These are phyloP conservation scores for Penicillium italicum DNA, from an alignment of 2,329 filamentous ascomycete species.

Conservation along the genomic window DNA sequence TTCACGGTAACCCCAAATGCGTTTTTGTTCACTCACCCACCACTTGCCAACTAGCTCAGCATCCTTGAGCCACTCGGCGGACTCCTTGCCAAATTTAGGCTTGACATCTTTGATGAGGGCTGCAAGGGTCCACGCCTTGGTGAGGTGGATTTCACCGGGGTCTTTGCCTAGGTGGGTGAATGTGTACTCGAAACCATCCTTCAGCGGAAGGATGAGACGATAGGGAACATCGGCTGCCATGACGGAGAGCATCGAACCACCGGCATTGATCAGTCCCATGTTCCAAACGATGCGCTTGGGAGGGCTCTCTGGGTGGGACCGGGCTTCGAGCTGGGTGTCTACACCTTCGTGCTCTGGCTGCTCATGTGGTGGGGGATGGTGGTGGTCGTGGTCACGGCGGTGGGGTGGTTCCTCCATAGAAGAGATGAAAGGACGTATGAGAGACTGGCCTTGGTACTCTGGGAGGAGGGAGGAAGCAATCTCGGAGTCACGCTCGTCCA, in stretches of 20 bases:
- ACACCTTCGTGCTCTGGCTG: background rate
- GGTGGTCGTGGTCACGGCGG: background rate
- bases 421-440: constrained; percentile 41
- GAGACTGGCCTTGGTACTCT: constrained; percentile 48
- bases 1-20: constrained; percentile 29
- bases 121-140: constrained; percentile 30
- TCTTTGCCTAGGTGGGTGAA: constrained; percentile 37
- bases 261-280: constrained; percentile 34
- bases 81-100: constrained; percentile 29
- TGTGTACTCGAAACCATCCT: constrained; percentile 60
- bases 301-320: background rate
- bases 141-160: constrained; percentile 32
- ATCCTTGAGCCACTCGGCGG: constrained; percentile 34
- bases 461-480: constrained; percentile 41
- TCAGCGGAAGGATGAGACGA: constrained; percentile 69
- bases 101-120: constrained; percentile 25
- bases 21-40: constrained; percentile 34
- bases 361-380: background rate
- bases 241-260: constrained; percentile 55
- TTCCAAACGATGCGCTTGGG: constrained; percentile 31
- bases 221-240: constrained; percentile 69
- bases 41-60: constrained; percentile 38
- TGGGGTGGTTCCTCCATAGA: constrained; percentile 18
- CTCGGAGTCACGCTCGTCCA: constrained; percentile 33
- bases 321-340: background rate